Evolutionary conservation across 371 early-diverging fungal species (phyloP), one percentile per base, ranked within the genome.

Genomic region (Apophysomyces trapeziformis): DNA sequence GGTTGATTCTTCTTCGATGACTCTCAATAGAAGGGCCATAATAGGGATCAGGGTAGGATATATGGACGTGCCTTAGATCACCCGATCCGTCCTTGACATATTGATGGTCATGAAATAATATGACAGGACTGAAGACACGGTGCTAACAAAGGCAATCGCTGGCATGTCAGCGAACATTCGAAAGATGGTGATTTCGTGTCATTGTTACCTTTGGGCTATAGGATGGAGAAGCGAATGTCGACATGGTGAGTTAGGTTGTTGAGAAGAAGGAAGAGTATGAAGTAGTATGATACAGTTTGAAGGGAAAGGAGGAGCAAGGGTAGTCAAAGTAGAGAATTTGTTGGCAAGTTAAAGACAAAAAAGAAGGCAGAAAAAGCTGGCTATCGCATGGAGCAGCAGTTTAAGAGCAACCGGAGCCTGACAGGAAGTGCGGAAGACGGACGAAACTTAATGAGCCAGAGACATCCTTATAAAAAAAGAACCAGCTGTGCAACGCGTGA

Each of bases 71-170:
- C 39, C 71, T 58, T 32, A 67, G 65, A 38, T 76, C 73, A 68
- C 76, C 76, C 64, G 75, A 69, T 56, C 66, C 70, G 16, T 68
- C 65, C 38, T 74, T 67, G 58, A 74, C 69, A 64, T 68, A 76
- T 54, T 76, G 70, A 38, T 76, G 72, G 57, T 76, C 77, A 72
- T 76, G 77, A 45, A 73, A 76, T 32, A 76, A 57, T n/a, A 76
- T 72, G 65, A 76, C 69, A 65, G 77, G 77, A 61, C 74, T 76
- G 41, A 76, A 76, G 26, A 74, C 73, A 58, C 77, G 77, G 7
- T 50, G 5, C 67, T 61, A 54, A 38, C 37, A 12, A 35, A 39
- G 37, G 43, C 21, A 65, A 50, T 9, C 21, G 32, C n/a, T 5
- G 7, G 11, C n/a, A 21, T 21, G 21, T 21, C 16, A 21, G 8